Evolutionary conservation across 305 asterid species (phyloP).

Genomic region (Fraxinus albicans): DNA sequence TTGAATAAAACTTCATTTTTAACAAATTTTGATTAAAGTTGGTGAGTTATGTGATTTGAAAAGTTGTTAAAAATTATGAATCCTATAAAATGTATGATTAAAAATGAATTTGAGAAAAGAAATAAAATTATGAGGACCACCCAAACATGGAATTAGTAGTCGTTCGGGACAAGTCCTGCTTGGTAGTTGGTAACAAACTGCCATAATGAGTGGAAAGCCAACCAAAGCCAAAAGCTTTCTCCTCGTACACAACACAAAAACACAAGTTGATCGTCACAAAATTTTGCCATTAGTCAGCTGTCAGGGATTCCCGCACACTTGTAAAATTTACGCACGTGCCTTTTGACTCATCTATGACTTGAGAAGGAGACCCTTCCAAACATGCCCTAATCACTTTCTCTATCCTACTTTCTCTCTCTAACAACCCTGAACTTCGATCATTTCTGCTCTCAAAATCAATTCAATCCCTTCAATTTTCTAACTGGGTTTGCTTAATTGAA

Average conservation of each 20-base stretch:
- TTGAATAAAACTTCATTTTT: not conserved
- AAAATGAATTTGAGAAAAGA: not conserved
- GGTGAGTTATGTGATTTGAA: not conserved
- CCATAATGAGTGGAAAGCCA: not conserved
- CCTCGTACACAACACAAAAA: not conserved
- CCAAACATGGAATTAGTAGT: not conserved
- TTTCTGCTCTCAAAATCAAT: not conserved
- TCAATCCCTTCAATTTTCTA: not conserved
- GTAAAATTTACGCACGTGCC: constrained; percentile 36
- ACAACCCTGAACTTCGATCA: constrained; percentile 31
- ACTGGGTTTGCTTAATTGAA: constrained; percentile 9
- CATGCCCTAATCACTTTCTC: constrained; percentile 34
- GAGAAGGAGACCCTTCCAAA: constrained; percentile 35
- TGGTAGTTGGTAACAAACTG: not conserved
- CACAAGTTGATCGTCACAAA: not conserved
- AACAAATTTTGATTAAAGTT: no score
- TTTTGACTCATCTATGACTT: constrained; percentile 47
- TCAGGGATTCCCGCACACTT: not conserved
- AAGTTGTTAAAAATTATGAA: no score
- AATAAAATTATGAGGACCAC: no score
- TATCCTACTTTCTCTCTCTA: constrained; percentile 34
- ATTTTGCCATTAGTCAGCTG: not conserved
- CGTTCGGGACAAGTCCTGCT: not conserved
- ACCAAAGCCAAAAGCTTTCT: not conserved
- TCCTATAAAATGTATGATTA: no score